These are phyloP conservation scores for Mucuna pruriens DNA, from an alignment of 306 rosid species.

Conservation along the genomic window DNA sequence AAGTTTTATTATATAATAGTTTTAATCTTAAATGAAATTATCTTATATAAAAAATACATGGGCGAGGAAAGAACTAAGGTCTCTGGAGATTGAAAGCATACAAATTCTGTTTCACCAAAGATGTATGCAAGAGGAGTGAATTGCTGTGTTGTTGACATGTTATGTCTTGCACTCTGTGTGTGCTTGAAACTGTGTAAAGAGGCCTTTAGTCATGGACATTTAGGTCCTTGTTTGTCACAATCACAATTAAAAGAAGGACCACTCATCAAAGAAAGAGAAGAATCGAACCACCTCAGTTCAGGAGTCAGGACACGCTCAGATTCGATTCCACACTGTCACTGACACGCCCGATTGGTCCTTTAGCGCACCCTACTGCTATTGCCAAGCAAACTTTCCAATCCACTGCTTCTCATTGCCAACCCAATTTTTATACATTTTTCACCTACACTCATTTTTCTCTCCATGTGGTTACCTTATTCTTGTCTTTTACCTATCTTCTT, in stretches of 20 bases:
- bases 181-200: too few species aligned
- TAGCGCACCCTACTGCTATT: not conserved
- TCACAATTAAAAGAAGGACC: conserved; percentile 7
- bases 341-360: not conserved
- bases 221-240: conserved; percentile 5
- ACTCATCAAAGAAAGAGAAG: not conserved
- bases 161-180: too few species aligned
- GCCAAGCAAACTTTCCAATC: not conserved
- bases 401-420: not conserved
- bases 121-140: too few species aligned
- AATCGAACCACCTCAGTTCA: not conserved
- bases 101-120: too few species aligned
- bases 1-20: too few species aligned
- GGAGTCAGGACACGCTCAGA: not conserved
- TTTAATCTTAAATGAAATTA: too few species aligned
- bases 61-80: too few species aligned
- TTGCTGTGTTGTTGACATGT: too few species aligned
- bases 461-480: not conserved
- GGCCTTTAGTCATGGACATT: too few species aligned
- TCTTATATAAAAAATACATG: too few species aligned
- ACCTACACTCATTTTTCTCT: not conserved
- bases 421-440: not conserved
- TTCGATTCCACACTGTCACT: conserved; percentile 25
- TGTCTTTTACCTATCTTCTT: too few species aligned
- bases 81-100: too few species aligned